Percentiles rank a stretch among this genome's conserved stretches.
Conservation (phyloP, 257 asterid genomes). For the Sherardia arvensis region DNA sequence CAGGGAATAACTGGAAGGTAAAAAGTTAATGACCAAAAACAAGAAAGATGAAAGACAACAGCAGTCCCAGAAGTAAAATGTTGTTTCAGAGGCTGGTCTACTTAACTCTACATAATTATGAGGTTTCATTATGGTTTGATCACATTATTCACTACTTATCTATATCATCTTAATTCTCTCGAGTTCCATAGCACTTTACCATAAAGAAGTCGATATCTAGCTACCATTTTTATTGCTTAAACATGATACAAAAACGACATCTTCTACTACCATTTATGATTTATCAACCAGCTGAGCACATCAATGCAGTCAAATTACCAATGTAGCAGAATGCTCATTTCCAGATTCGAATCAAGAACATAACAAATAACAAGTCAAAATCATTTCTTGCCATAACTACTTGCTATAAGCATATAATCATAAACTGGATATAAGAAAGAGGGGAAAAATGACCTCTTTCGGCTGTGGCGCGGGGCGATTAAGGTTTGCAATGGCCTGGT, state of each 20-base stretch:
- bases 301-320: not conserved
- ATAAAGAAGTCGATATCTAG: not conserved
- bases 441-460: constrained; percentile 24
- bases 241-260: not conserved
- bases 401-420: no score
- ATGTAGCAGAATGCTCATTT: not conserved
- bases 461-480: constrained; percentile 12
- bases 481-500: constrained; percentile 5
- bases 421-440: not conserved
- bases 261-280: not conserved
- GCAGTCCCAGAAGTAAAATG: not conserved
- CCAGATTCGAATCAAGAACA: not conserved
- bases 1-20: not conserved
- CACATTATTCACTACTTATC: not conserved
- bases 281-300: not conserved
- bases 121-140: not conserved
- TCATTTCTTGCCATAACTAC: not conserved
- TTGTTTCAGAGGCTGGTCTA: not conserved
- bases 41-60: no score
- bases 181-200: not conserved
- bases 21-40: not conserved
- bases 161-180: not conserved
- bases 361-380: not conserved
- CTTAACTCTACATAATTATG: not conserved
- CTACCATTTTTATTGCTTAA: not conserved